Percentiles rank a stretch among this genome's conserved stretches.
phyloP scores from a whole-genome alignment of 768 basidiomycete species.

The Boletus tylopilopsis region DNA sequence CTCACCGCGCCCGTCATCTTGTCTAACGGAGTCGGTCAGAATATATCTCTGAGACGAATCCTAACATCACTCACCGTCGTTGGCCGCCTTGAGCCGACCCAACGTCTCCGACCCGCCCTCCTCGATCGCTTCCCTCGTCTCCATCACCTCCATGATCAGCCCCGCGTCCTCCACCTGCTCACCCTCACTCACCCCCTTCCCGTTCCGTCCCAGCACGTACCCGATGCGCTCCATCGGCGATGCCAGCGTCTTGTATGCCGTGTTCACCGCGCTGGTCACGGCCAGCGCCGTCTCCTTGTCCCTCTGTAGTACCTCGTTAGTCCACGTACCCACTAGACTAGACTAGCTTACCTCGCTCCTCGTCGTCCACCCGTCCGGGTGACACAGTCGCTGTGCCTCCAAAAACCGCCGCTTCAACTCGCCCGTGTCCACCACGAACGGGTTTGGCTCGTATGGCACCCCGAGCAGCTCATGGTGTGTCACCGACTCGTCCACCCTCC shows the following conservation, averaged over 20 bases:
- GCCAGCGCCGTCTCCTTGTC: slow-evolving; percentile 23
- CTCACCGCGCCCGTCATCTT: no score
- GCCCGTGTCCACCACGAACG: slow-evolving; percentile 62
- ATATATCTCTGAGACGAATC: no score
- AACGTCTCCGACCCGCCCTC: slow-evolving; percentile 48
- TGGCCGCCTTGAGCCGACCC: slow-evolving; percentile 47
- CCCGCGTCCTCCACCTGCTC: slow-evolving; percentile 70
- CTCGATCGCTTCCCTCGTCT: slow-evolving; percentile 73
- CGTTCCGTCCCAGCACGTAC: slow-evolving; percentile 71
- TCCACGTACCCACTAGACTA: slow-evolving; percentile 1
- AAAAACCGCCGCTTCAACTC: slow-evolving; percentile 65
- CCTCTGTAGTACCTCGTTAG: slow-evolving; percentile 17
- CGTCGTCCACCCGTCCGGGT: slow-evolving; percentile 84
- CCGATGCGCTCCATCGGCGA: slow-evolving; percentile 73
- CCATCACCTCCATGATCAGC: slow-evolving; percentile 76
- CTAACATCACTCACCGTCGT: slow-evolving; percentile 44
- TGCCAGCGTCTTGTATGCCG: slow-evolving; percentile 74
- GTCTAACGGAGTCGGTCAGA: no score
- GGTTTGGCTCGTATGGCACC: slow-evolving; percentile 57
- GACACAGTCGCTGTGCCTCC: slow-evolving; percentile 68
- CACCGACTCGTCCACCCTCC: slow-evolving; percentile 48
- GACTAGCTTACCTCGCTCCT: slow-evolving; percentile 49
- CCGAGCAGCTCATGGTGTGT: slow-evolving; percentile 70
- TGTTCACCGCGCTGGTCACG: slow-evolving; percentile 74
- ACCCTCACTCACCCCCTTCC: slow-evolving; percentile 55